A percentile compares a stretch with the other conserved stretches of the same genome.
Evolutionary conservation across 371 early-diverging fungal species (phyloP).

Genomic region (Syncephalastrum sp.): DNA sequence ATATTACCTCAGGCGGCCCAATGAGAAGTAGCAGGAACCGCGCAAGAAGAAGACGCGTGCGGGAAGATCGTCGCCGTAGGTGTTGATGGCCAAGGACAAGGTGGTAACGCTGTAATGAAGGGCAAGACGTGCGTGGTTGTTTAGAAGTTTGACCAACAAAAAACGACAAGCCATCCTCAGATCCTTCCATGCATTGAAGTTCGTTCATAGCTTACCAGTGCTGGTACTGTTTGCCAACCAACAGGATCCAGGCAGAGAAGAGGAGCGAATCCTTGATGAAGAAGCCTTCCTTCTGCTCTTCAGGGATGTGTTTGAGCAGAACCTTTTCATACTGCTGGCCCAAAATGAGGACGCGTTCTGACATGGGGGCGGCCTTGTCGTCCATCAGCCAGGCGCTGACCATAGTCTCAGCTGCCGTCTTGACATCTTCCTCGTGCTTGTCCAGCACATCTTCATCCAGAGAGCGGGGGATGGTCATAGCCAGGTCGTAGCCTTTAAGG

Average conservation of each 20-base stretch:
- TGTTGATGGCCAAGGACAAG: constrained; percentile 58
- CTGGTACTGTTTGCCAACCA: constrained; percentile 62
- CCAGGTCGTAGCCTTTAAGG: constrained; percentile 57
- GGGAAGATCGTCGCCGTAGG: constrained; percentile 51
- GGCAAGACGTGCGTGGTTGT: neutral
- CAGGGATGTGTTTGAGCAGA: constrained; percentile 46
- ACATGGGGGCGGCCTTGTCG: constrained; percentile 68
- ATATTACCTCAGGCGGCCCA: constrained; percentile 49
- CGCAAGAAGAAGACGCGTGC: constrained; percentile 62
- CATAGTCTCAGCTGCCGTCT: constrained; percentile 58
- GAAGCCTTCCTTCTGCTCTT: constrained; percentile 51
- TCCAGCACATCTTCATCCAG: constrained; percentile 55
- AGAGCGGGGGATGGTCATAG: constrained; percentile 58
- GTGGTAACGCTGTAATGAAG: constrained; percentile 50
- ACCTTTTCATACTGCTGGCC: constrained; percentile 63
- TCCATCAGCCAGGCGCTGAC: constrained; percentile 67
- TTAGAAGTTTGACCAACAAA: neutral
- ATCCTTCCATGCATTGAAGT: neutral
- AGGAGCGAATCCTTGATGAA: constrained; percentile 48
- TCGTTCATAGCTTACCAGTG: constrained; percentile 48
- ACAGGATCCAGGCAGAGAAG: constrained; percentile 61
- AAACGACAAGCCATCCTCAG: neutral
- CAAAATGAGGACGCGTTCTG: constrained; percentile 58
- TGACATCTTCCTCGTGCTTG: constrained; percentile 60
- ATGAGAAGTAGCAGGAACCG: constrained; percentile 59